Evolutionary conservation across 371 early-diverging fungal genomes (phyloP).

Genomic region (Entomophthora muscae): DNA sequence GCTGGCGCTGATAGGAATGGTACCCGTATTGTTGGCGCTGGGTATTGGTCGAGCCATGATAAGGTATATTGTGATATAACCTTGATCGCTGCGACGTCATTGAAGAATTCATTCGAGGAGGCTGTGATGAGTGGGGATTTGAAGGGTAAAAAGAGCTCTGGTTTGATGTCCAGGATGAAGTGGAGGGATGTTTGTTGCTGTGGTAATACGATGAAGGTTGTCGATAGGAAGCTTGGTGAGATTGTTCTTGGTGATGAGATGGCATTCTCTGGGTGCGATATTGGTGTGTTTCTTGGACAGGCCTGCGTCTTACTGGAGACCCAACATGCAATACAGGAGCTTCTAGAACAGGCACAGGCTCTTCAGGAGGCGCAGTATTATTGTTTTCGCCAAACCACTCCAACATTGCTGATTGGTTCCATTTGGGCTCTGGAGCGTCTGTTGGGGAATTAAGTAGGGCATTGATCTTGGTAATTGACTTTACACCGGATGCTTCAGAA

Average conservation of each 20-base stretch:
- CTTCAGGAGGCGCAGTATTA: not conserved
- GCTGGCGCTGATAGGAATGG: not conserved
- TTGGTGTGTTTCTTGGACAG: too few relatives aligned
- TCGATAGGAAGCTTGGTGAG: too few relatives aligned
- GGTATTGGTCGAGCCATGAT: not conserved
- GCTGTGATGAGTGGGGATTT: not conserved
- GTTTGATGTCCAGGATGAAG: too few relatives aligned
- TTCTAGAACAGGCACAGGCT: not conserved
- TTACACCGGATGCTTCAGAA: not conserved
- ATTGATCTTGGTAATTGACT: not conserved
- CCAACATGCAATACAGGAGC: not conserved
- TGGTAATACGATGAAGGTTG: too few relatives aligned
- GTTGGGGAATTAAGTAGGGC: not conserved
- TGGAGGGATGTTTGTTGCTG: too few relatives aligned
- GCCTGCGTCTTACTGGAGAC: too few relatives aligned
- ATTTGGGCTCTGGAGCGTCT: not conserved
- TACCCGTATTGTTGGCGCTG: not conserved
- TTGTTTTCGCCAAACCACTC: slow-evolving; percentile 5
- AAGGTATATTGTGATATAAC: not conserved
- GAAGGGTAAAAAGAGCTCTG: not conserved
- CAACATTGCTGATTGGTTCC: not conserved
- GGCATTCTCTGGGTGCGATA: too few relatives aligned
- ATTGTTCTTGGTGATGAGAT: too few relatives aligned
- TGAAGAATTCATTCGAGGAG: not conserved
- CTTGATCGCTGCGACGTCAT: not conserved